A percentile compares a stretch with the other conserved stretches of the same genome.
Evolutionary conservation across 2,329 filamentous ascomycete species (phyloP).

Genomic region (Epicoccum nigrum): DNA sequence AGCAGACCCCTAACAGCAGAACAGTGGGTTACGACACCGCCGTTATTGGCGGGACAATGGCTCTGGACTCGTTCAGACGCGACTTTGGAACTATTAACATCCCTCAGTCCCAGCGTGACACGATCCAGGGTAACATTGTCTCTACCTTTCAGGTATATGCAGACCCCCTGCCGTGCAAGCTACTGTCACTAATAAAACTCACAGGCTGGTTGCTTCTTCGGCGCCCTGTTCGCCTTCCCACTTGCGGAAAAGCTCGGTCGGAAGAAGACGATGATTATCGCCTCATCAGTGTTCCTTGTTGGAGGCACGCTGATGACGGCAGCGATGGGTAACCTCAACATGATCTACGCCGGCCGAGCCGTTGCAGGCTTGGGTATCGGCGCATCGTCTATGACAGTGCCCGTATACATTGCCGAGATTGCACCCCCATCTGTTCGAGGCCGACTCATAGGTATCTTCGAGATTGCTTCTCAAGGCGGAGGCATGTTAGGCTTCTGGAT

Average conservation of each 20-base stretch:
- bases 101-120: constrained; percentile 41
- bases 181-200: no score
- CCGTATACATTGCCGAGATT: constrained; percentile 49
- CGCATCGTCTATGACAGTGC: constrained; percentile 46
- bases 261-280: constrained; percentile 56
- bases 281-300: constrained; percentile 52
- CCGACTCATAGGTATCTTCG: constrained; percentile 69
- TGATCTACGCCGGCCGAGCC: constrained; percentile 47
- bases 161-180: no score
- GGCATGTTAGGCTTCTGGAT: constrained; percentile 57
- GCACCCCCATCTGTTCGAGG: constrained; percentile 68
- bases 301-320: constrained; percentile 51
- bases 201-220: constrained; percentile 48
- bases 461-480: constrained; percentile 68
- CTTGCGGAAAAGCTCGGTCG: constrained; percentile 58
- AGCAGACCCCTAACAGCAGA: background rate
- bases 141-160: constrained; percentile 44
- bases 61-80: constrained; percentile 47
- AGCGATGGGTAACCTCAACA: constrained; percentile 42
- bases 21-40: constrained; percentile 45
- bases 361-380: constrained; percentile 50
- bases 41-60: constrained; percentile 51
- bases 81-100: constrained; percentile 43
- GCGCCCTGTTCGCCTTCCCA: constrained; percentile 51
- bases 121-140: constrained; percentile 49